Conservation (phyloP, 208 protist genomes). For the Trypanosoma scelopori region DNA sequence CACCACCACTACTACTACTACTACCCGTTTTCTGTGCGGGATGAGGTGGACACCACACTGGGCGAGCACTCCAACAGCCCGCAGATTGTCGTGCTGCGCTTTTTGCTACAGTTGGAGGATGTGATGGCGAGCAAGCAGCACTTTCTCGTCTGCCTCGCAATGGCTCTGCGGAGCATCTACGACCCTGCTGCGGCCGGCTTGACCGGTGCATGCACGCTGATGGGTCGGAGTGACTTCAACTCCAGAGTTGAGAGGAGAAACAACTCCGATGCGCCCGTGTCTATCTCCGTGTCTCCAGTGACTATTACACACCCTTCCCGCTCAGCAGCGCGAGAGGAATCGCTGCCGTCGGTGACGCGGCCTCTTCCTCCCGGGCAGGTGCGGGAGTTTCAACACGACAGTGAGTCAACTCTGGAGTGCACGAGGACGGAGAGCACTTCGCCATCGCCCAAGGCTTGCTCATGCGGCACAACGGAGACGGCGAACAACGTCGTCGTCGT, state of each 20-base stretch:
- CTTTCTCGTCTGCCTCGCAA: conserved; percentile 20
- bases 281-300: conserved; percentile 20
- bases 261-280: neutral
- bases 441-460: conserved; percentile 2
- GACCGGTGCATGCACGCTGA: neutral
- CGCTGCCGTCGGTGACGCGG: neutral
- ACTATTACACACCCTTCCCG: conserved; percentile 6
- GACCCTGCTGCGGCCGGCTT: neutral
- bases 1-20: neutral
- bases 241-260: neutral
- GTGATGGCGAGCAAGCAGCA: conserved; percentile 28
- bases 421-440: neutral
- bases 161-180: conserved; percentile 17
- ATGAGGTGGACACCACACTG: neutral
- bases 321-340: conserved; percentile 12
- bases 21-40: neutral
- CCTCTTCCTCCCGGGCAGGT: neutral
- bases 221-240: neutral
- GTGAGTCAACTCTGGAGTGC: neutral
- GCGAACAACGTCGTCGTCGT: too few species aligned
- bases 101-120: conserved; percentile 26
- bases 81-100: neutral
- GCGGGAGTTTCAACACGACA: neutral
- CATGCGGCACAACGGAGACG: neutral
- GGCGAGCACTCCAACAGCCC: neutral